Conservation (phyloP, 2,329 filamentous ascomycete genomes). For the Fusarium kyushuense region DNA sequence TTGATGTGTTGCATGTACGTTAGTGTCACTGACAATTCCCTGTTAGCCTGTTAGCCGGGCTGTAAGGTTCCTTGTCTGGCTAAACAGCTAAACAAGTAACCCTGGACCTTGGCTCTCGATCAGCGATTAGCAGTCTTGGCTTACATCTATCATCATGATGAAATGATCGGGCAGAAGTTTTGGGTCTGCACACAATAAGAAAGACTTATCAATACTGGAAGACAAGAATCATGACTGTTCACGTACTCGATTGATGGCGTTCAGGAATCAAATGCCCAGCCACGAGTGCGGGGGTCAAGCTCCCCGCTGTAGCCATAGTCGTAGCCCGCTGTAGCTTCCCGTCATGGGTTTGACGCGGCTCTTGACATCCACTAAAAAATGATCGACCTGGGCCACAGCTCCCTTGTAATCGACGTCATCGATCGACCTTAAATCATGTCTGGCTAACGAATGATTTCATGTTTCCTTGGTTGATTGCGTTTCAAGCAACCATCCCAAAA, state of each 20-base stretch:
- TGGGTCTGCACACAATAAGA: neutral
- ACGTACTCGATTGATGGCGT: slow-evolving; percentile 33
- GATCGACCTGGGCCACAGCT: slow-evolving; percentile 34
- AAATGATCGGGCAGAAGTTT: slow-evolving; percentile 1
- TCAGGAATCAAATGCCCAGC: slow-evolving; percentile 7
- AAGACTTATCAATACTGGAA: neutral
- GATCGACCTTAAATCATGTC: slow-evolving; percentile 43
- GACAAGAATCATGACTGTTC: neutral
- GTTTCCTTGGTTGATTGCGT: slow-evolving; percentile 37
- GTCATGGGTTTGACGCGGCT: slow-evolving; percentile 27
- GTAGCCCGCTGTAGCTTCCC: slow-evolving; percentile 15
- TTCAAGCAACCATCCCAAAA: slow-evolving; percentile 30
- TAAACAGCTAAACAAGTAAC: slow-evolving; percentile 8
- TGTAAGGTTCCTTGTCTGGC: slow-evolving; percentile 25
- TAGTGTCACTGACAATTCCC: slow-evolving; percentile 14
- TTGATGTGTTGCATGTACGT: slow-evolving; percentile 12
- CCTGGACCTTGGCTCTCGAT: slow-evolving; percentile 14
- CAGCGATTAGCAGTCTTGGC: slow-evolving; percentile 27
- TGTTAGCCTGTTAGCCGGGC: slow-evolving; percentile 3
- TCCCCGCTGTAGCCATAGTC: slow-evolving; percentile 6
- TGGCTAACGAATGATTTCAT: slow-evolving; percentile 18
- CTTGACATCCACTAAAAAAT: slow-evolving; percentile 28
- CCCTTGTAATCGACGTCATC: slow-evolving; percentile 44
- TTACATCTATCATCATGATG: slow-evolving; percentile 3
- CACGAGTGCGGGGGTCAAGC: slow-evolving; percentile 16